Conservation (phyloP, 805 yeast species). For the Starmerella roubikii region DNA sequence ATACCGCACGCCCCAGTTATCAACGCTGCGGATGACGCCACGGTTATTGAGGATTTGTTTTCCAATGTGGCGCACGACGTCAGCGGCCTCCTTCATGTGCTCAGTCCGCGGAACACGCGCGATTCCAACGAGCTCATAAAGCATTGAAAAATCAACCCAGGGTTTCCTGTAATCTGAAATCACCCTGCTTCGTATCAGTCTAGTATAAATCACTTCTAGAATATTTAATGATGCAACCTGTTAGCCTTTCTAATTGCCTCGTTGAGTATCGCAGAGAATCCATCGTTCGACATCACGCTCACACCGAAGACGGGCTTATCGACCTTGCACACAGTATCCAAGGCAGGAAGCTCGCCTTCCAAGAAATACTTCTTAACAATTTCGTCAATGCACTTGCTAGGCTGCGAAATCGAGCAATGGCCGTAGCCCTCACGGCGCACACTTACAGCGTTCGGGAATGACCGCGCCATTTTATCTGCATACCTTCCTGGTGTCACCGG, state of each 20-base stretch:
- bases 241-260: too few relatives aligned
- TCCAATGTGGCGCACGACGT: conserved; percentile 58
- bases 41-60: conserved; percentile 71
- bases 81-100: conserved; percentile 49
- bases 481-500: conserved; percentile 16
- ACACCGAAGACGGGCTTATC: not conserved
- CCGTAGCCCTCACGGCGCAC: conserved; percentile 15
- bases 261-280: too few relatives aligned
- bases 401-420: conserved; percentile 14
- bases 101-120: conserved; percentile 53
- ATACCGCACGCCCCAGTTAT: conserved; percentile 62
- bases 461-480: conserved; percentile 11
- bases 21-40: conserved; percentile 80
- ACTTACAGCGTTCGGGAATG: conserved; percentile 7
- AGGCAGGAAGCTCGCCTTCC: conserved; percentile 12
- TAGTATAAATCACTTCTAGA: too few relatives aligned
- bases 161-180: too few relatives aligned
- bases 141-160: conserved; percentile 48
- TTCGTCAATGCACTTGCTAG: conserved; percentile 10
- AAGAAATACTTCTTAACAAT: conserved; percentile 10
- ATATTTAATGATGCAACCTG: too few relatives aligned
- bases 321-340: conserved; percentile 8
- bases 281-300: too few relatives aligned
- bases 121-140: conserved; percentile 80
- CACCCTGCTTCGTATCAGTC: too few relatives aligned